A percentile compares a stretch with the other conserved stretches of the same genome.
Evolutionary conservation across 108 stramenopile genomes (phyloP).

Genomic region (Cyclotella kingstonii): DNA sequence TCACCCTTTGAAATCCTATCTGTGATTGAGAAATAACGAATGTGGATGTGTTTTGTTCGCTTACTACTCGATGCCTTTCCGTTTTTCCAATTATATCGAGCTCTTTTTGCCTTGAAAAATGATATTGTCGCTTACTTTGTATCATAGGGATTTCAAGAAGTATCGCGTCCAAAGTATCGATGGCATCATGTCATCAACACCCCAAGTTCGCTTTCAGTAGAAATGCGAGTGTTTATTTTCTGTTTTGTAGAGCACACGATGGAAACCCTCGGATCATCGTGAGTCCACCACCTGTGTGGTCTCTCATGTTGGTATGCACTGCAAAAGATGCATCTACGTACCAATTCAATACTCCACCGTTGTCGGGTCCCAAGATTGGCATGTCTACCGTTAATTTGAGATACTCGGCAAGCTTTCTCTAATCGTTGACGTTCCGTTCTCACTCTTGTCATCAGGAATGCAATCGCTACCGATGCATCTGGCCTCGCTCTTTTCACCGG

Average conservation of each 20-base stretch:
- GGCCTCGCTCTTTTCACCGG: no score
- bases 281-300: conserved; percentile 13
- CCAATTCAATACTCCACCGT: not conserved
- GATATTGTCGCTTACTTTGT: conserved; percentile 8
- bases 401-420: no score
- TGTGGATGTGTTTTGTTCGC: conserved; percentile 25
- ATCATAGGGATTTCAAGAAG: conserved; percentile 31
- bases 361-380: not conserved
- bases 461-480: no score
- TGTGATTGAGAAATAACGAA: conserved; percentile 56
- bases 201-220: conserved; percentile 35
- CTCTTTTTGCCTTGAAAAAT: conserved; percentile 30
- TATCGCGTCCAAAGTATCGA: conserved; percentile 28
- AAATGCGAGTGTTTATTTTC: conserved; percentile 38
- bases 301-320: no score
- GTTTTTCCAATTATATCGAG: conserved; percentile 14
- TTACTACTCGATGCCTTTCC: conserved; percentile 14
- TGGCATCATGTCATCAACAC: conserved; percentile 26
- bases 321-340: conserved; percentile 25
- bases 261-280: conserved; percentile 12
- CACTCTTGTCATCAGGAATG: no score
- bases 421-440: no score
- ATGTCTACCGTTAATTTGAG: not conserved
- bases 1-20: conserved; percentile 28
- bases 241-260: conserved; percentile 11